Evolutionary conservation across 139 green algal species (phyloP), one percentile per base, ranked within the genome.

Genomic region (Chlorella ohadii): DNA sequence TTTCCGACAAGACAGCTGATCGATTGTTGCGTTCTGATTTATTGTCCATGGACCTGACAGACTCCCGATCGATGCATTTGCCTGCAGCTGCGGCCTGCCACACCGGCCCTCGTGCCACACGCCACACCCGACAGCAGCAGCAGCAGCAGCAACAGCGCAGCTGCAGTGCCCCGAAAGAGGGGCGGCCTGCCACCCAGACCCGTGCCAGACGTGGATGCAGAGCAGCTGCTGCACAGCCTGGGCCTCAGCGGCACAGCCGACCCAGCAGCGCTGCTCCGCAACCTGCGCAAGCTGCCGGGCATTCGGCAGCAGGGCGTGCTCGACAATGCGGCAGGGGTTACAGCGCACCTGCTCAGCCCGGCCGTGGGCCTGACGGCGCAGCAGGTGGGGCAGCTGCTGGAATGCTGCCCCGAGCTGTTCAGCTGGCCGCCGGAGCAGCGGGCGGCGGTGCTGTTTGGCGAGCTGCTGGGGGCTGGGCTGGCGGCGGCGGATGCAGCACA

Each of bases 191-290:
- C 11, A 51, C 12, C 51, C 51, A 59, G 11, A 9, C 51, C 51
- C 51, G 33, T 34, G 31, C 66, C 66, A 27, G 31, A 13, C 31
- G 17, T 41, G 19, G 66, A 72, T 27, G 31, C 66, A 28, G n/a
- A 27, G 66, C 66, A 72, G 66, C 66, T 72, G 66, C 66, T 72
- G 66, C 66, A 13, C 31, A 72, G 66, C 66, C 31, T 72, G 31
- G 66, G 66, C 31, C 31, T 72, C 4, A 25, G 33, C 4, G 66
- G 63, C 51, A 59, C 51, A 19, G 66, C 28, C 66, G n/a, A 22
- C 4, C 66, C 66, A 44, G 66, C 31, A 11, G 15, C 31, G 31
- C 66, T 72, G 66, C 66, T 16, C 66, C 12, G 31, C 28, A 72
- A 34, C 66, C 33, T 72, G 66, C 19, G 31, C 22, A 41, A 39